phyloP scores from a whole-genome alignment of 768 basidiomycete genomes.

The Tephrocybe sp. region DNA sequence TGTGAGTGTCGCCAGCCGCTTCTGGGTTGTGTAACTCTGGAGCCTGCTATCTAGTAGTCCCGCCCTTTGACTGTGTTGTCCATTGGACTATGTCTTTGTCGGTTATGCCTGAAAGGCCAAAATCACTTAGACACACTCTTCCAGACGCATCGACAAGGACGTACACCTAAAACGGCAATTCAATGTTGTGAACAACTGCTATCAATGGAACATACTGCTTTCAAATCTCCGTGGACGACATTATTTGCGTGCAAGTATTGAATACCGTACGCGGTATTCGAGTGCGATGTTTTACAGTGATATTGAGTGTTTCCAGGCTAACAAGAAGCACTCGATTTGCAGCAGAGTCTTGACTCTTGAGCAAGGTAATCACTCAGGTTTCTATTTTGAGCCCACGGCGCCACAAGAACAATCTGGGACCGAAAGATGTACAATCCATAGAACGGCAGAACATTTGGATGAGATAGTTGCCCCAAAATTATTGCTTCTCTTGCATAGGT shows the following conservation, averaged over 20 bases:
- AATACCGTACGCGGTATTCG: conserved; percentile 25
- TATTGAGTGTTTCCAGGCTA: neutral
- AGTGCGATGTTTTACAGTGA: no score
- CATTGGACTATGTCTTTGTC: conserved; percentile 19
- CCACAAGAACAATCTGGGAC: conserved; percentile 29
- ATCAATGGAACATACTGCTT: conserved; percentile 16
- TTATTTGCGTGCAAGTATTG: conserved; percentile 25
- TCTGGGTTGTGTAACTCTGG: conserved; percentile 22
- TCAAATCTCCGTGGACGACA: conserved; percentile 30
- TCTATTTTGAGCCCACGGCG: conserved; percentile 21
- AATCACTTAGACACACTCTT: conserved; percentile 26
- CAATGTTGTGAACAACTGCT: neutral
- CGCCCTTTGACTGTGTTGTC: conserved; percentile 17
- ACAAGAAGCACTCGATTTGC: neutral
- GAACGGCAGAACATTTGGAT: conserved; percentile 22
- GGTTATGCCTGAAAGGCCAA: conserved; percentile 23
- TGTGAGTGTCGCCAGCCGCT: neutral
- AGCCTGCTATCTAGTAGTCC: conserved; percentile 26
- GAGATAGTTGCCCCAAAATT: conserved; percentile 26
- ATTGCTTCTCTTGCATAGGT: conserved; percentile 14
- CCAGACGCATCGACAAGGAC: conserved; percentile 23
- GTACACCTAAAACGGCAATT: conserved; percentile 18
- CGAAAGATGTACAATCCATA: conserved; percentile 25
- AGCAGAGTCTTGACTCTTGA: conserved; percentile 17
- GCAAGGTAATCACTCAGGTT: conserved; percentile 17